Conservation (phyloP, 1,139 yeast species). For the Yamadazyma songkhlaensis region DNA sequence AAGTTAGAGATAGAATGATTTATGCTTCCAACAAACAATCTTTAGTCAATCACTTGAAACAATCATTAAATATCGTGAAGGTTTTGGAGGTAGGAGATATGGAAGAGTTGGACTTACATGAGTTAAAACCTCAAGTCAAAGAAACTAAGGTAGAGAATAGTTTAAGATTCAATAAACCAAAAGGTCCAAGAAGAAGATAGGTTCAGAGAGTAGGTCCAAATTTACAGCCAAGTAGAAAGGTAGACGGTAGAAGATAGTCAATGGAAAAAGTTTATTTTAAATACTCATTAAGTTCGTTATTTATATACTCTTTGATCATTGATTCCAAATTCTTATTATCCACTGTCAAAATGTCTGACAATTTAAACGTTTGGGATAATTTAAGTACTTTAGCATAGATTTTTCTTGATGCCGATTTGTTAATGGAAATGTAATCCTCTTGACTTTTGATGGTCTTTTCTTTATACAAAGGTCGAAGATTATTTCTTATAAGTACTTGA, state of each 20-base stretch:
- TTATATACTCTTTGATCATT: conserved; percentile 22
- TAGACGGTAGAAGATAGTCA: no score
- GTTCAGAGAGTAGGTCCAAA: no score
- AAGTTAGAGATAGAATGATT: conserved; percentile 88
- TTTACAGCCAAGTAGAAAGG: no score
- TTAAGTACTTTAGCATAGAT: conserved; percentile 31
- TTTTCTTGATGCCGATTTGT: conserved; percentile 41
- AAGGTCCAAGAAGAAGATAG: conserved; percentile 52
- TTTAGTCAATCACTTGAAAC: conserved; percentile 50
- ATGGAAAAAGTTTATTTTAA: not conserved
- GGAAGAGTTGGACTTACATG: conserved; percentile 53
- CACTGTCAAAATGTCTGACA: conserved; percentile 18
- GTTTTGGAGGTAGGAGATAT: conserved; percentile 68
- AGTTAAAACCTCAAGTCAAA: conserved; percentile 18
- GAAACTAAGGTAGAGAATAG: conserved; percentile 16
- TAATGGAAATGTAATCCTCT: conserved; percentile 32
- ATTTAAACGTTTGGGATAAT: conserved; percentile 8
- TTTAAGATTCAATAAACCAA: conserved; percentile 50
- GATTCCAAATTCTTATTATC: conserved; percentile 17
- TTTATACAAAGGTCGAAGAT: conserved; percentile 47
- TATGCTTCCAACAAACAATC: conserved; percentile 83
- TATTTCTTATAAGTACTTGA: conserved; percentile 52
- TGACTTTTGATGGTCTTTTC: conserved; percentile 27
- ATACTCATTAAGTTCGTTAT: conserved; percentile 16
- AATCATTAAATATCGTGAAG: conserved; percentile 32